Evolutionary conservation across 805 yeast species (phyloP).

Genomic region (Candida golubevii): DNA sequence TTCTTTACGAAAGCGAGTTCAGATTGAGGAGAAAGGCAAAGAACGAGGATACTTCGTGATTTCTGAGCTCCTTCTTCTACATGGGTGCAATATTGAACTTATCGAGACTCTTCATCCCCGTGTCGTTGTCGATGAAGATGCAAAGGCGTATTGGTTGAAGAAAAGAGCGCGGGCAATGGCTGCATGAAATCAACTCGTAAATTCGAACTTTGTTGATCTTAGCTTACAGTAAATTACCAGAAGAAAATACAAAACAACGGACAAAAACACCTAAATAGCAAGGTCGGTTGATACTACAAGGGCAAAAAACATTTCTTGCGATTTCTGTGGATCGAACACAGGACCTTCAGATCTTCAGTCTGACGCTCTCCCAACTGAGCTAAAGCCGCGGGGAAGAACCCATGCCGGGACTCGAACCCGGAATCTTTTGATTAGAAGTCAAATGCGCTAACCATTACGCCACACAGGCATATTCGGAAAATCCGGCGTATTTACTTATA

Average conservation of each 20-base stretch:
- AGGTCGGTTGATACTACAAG: not conserved
- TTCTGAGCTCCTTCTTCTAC: constrained; percentile 54
- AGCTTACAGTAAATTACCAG: not conserved
- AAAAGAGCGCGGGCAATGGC: constrained; percentile 16
- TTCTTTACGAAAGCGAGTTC: constrained; percentile 45
- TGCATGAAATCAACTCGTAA: not conserved
- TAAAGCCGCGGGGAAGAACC: constrained; percentile 18
- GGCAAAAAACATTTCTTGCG: constrained; percentile 12
- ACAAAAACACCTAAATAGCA: not conserved
- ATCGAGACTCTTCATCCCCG: constrained; percentile 22
- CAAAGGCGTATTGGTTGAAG: constrained; percentile 52
- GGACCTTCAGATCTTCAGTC: constrained; percentile 25
- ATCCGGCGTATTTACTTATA: no score
- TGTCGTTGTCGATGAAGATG: constrained; percentile 41
- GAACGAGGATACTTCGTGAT: constrained; percentile 36
- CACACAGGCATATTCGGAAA: constrained; percentile 16
- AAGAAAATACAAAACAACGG: not conserved
- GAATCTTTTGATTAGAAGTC: constrained; percentile 22
- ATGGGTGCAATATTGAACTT: constrained; percentile 49
- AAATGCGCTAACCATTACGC: constrained; percentile 22
- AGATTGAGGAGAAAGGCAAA: constrained; percentile 12
- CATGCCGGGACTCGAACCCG: constrained; percentile 23
- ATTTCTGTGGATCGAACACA: constrained; percentile 25
- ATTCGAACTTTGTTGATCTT: no score
- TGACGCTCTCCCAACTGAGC: constrained; percentile 24